These are phyloP conservation scores for Emiliania huxleyi DNA, from an alignment of 78 protist species.

Conservation along the genomic window DNA sequence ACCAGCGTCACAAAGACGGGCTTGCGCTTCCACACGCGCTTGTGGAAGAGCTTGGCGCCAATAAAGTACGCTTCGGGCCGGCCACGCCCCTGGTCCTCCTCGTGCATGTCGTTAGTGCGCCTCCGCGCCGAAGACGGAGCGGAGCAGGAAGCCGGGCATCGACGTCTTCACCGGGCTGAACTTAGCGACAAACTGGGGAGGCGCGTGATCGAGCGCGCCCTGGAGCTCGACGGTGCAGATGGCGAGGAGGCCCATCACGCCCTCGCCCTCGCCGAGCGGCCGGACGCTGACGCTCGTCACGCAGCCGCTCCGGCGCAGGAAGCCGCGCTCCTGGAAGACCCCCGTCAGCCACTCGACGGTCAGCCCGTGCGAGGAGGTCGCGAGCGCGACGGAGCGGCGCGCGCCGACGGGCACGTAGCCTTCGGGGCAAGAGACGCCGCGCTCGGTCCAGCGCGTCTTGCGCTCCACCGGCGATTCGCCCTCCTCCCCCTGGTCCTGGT, in stretches of 20 bases:
- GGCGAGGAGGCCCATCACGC: neutral
- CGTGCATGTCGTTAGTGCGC: neutral
- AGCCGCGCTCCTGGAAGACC: neutral
- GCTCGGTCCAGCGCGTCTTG: too few species aligned
- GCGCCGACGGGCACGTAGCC: neutral
- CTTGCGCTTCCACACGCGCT: neutral
- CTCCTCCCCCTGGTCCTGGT: too few species aligned
- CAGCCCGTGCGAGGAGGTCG: neutral
- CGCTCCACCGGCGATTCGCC: too few species aligned
- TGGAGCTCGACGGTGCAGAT: neutral
- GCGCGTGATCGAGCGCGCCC: neutral
- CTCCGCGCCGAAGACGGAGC: neutral
- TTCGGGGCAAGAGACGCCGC: neutral
- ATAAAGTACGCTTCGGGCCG: neutral
- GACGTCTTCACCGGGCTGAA: neutral
- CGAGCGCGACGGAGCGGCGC: neutral
- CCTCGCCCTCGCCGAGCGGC: constrained; percentile 8
- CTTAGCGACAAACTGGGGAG: neutral
- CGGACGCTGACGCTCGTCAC: neutral
- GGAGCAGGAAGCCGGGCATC: neutral
- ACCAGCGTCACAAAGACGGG: neutral
- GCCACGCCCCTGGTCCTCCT: neutral
- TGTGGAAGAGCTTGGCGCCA: neutral
- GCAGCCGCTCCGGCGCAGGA: neutral
- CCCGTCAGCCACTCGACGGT: neutral